Percentiles rank a stretch among this genome's conserved stretches.
Conservation (phyloP, 2,329 filamentous ascomycete species). For the Tolypocladium tropicale region DNA sequence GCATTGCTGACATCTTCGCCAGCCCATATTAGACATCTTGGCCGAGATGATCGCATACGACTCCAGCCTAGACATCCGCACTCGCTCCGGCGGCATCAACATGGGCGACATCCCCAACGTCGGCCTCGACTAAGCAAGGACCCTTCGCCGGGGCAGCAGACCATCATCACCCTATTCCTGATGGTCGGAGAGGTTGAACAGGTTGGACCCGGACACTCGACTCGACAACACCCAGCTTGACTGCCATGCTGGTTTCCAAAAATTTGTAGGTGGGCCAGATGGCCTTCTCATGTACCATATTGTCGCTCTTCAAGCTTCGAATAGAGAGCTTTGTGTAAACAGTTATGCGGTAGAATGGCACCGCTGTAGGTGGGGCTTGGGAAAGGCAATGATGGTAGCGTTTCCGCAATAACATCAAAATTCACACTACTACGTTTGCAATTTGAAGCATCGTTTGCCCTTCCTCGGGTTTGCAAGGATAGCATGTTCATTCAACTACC, state of each 20-base stretch:
- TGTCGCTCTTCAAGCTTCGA: conserved; percentile 23
- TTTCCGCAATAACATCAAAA: conserved; percentile 19
- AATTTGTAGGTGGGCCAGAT: conserved; percentile 12
- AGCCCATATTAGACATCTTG: conserved; percentile 89
- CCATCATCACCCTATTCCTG: not conserved
- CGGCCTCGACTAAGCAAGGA: conserved; percentile 38
- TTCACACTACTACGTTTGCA: not conserved
- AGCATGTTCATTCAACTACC: not conserved
- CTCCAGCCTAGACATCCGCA: conserved; percentile 54
- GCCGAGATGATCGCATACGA: conserved; percentile 98
- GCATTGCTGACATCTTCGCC: conserved; percentile 1
- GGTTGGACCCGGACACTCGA: not conserved
- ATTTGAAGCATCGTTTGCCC: not conserved
- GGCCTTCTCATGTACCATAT: conserved; percentile 27
- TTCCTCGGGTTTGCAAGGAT: not conserved
- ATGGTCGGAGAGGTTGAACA: not conserved
- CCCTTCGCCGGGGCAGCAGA: not conserved
- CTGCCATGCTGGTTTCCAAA: not conserved
- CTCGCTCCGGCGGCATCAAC: conserved; percentile 28
- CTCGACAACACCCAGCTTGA: not conserved
- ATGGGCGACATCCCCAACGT: conserved; percentile 39
- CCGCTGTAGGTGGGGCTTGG: conserved; percentile 16
- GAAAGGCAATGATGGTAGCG: conserved; percentile 19
- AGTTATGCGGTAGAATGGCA: conserved; percentile 23
- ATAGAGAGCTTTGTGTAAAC: conserved; percentile 34